Evolutionary conservation across 2,329 filamentous ascomycete species (phyloP).

Genomic region (Stemphylium beticola): DNA sequence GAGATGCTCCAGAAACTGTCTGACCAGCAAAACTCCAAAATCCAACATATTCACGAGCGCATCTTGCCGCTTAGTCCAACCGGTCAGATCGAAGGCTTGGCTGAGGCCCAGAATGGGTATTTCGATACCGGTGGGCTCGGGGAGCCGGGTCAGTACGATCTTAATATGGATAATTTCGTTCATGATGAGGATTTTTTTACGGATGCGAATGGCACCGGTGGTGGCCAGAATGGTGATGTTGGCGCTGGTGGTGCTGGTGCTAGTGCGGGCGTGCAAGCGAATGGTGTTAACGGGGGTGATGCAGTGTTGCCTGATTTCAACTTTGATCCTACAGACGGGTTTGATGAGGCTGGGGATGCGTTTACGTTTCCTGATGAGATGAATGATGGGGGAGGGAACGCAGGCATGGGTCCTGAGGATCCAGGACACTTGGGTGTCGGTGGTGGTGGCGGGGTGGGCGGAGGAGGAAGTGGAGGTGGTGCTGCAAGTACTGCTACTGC

Average conservation of each 20-base stretch:
- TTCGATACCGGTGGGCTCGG: slow-evolving; percentile 47
- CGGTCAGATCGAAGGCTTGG: slow-evolving; percentile 75
- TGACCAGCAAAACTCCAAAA: slow-evolving; percentile 76
- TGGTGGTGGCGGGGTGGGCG: not conserved
- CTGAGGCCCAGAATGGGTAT: slow-evolving; percentile 32
- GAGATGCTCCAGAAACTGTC: slow-evolving; percentile 80
- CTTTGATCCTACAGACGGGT: not conserved
- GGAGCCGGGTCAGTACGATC: slow-evolving; percentile 48
- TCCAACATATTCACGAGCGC: slow-evolving; percentile 75
- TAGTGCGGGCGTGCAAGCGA: no score
- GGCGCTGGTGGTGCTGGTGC: not conserved
- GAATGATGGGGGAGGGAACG: slow-evolving; percentile 13
- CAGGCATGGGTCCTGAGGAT: not conserved
- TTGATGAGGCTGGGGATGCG: slow-evolving; percentile 12
- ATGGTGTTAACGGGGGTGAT: not conserved
- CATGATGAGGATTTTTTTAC: slow-evolving; percentile 63
- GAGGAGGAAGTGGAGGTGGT: not conserved
- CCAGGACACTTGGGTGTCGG: not conserved
- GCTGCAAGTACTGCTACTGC: not conserved
- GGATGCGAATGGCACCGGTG: not conserved
- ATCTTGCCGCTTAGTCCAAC: slow-evolving; percentile 82
- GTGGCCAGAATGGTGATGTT: slow-evolving; percentile 12
- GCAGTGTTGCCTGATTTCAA: slow-evolving; percentile 6
- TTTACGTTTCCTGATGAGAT: not conserved
- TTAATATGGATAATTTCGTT: slow-evolving; percentile 65